Percentiles rank a stretch among this genome's conserved stretches.
These are phyloP conservation scores for Fusarium virguliforme DNA, from an alignment of 2,329 filamentous ascomycete species.

Conservation along the genomic window DNA sequence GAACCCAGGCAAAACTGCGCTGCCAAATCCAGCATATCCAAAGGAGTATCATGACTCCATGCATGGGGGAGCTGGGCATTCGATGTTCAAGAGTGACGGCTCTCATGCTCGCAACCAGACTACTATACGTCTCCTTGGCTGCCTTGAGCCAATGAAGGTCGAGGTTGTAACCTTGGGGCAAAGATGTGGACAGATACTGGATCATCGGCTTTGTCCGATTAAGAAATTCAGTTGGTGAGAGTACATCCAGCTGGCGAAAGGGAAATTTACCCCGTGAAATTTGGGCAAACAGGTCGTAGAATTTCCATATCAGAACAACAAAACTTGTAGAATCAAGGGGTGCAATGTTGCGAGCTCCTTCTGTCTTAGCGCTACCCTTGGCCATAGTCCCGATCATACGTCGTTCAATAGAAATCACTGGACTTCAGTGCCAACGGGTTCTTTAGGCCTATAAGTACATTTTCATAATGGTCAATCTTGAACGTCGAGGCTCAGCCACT, in stretches of 20 bases:
- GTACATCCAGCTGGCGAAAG: not conserved
- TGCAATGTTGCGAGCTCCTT: not conserved
- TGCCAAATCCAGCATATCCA: not conserved
- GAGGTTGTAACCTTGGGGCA: not conserved
- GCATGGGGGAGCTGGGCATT: not conserved
- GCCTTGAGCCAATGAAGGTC: not conserved
- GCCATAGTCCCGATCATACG: not conserved
- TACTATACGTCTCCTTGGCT: not conserved
- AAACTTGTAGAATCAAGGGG: not conserved
- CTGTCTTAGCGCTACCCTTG: not conserved
- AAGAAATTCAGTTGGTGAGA: not conserved
- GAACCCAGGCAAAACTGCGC: not conserved
- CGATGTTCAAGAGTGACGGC: not conserved
- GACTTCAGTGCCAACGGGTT: not conserved
- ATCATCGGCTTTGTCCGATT: not conserved
- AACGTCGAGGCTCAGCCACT: not conserved
- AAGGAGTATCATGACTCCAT: not conserved
- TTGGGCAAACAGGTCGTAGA: not conserved
- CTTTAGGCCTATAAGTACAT: not conserved
- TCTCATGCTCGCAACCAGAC: not conserved
- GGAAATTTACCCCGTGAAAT: not conserved
- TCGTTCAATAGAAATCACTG: not conserved
- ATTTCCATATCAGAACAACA: not conserved
- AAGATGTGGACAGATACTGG: not conserved
- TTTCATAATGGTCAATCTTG: not conserved